Base-by-base conservation (phyloP, 345 rosid species). In the Sisymbrium irio region DNA sequence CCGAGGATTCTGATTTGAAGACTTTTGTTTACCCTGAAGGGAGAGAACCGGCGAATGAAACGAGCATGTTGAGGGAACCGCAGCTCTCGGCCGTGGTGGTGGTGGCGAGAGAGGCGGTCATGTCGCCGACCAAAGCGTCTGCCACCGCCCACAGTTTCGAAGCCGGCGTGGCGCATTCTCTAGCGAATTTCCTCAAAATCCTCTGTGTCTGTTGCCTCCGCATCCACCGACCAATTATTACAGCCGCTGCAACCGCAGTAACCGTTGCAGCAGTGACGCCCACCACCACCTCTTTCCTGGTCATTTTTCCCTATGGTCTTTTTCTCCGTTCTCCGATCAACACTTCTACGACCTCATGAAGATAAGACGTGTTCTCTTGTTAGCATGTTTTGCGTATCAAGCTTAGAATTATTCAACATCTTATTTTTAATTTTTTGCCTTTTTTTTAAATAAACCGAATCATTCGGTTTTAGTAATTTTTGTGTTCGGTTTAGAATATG, bases 81-180 rank as follows among this genome's bases (percentile, higher is more conserved):
- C 2, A 8, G 14, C 25, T 60, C 44, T 68, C 73, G 17, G 57
- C 3, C n/a, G 56, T 1, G 9, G 30, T 50, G 56, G 30, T 12
- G 3, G 33, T 15, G 3, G 63, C 25, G 20, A 82, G 76, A 22
- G 85, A 85, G 15, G 82, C 40, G 22, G 74, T 68, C 90, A 84
- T 88, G 32, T 81, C 80, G 5, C 74, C 22, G 14, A 71, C 82
- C 15, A 86, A 57, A 3, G 80, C 84, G 13, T 84, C 78, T 9
- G 87, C 87, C 58, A 85, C 71, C 76, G 62, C 65, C 87, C 85
- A 82, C 0, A 87, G 89, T 66, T 58, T 79, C 0, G 82, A 42
- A 1, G 79, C 86, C 4, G 92, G 92, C 39, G 89, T 82, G 60
- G 87, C 92, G 14, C 89, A 82, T 67, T 87, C 87, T 69, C 78